Evolutionary conservation across 2,329 filamentous ascomycete genomes (phyloP).

Genomic region (Pseudogymnoascus pannorum): DNA sequence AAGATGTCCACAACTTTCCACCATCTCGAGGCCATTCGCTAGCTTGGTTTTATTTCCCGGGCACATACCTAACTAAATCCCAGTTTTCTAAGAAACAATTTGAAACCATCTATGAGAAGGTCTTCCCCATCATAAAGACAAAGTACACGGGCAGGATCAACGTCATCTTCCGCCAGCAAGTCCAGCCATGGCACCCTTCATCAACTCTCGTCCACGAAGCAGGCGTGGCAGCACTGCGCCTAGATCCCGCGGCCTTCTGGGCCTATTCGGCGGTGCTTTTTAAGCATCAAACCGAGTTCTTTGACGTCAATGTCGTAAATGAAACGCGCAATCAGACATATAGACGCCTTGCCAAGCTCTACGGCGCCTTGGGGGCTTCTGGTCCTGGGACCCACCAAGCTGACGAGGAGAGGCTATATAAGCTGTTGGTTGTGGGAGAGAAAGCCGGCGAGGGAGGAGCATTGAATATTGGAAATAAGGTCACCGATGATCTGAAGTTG

Average conservation of each 20-base stretch:
- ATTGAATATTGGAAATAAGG: slow-evolving; percentile 71
- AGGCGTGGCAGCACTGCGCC: slow-evolving; percentile 67
- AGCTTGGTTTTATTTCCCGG: too few species aligned
- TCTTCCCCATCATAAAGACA: slow-evolving; percentile 56
- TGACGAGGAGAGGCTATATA: slow-evolving; percentile 62
- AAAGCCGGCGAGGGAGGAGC: slow-evolving; percentile 59
- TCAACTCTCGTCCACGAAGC: slow-evolving; percentile 78
- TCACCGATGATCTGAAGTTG: slow-evolving; percentile 80
- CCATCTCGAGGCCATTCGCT: too few species aligned
- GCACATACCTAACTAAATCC: slow-evolving; percentile 31
- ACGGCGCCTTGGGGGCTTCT: slow-evolving; percentile 44
- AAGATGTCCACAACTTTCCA: slow-evolving; percentile 14
- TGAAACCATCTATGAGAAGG: slow-evolving; percentile 61
- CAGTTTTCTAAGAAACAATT: slow-evolving; percentile 61
- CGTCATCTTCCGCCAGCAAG: slow-evolving; percentile 81
- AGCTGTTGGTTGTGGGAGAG: slow-evolving; percentile 60
- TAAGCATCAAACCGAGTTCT: slow-evolving; percentile 64
- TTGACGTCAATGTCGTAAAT: slow-evolving; percentile 76
- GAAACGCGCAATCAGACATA: slow-evolving; percentile 85
- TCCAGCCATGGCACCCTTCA: slow-evolving; percentile 92
- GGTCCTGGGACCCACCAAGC: slow-evolving; percentile 31
- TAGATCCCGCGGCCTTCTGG: slow-evolving; percentile 69
- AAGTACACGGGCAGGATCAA: slow-evolving; percentile 56
- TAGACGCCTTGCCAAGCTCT: slow-evolving; percentile 68
- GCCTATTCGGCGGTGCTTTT: slow-evolving; percentile 64